Base-by-base conservation (phyloP, 2,329 filamentous ascomycete species). In the Sporothrix phasma region DNA sequence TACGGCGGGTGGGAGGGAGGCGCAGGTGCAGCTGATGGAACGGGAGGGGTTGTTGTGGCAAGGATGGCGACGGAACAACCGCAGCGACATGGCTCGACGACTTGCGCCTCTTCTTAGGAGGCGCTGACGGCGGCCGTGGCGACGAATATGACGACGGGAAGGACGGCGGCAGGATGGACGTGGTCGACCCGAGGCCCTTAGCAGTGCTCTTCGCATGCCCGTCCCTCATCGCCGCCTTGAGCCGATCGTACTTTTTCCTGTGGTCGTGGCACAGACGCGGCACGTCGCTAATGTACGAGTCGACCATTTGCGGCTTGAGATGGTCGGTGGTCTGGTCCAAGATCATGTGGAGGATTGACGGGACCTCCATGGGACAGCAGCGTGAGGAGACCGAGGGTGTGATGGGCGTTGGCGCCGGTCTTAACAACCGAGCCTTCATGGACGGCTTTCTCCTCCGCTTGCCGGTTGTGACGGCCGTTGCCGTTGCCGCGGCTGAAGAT, bases 311-410 rank as follows among this genome's bases (percentile, higher is more conserved):
- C 19, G 65, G 62, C 22, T 67, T 61, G 31, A 68, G 66, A n/a
- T 47, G 56, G 29, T 46, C 49, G 17, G 58, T 56, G 0, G 61
- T 66, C 10, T 45, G 39, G 37, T 69, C 66, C 2, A 68, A 62
- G 13, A 66, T 64, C 63, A 67, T 66, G n/a, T 65, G 65, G 7
- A 69, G 53, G 1, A 66, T 64, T 1, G 43, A 54, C 3, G 67
- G 67, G 39, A 69, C 67, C 5, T 69, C 66, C 10, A 60, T 61
- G 0, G 66, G 64, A 39, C 67, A 69, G 63, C 66, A 67, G 2
- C 66, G 65, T 5, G 56, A 10, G 41, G 56, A 39, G 19, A 39
- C 22, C 15, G 24, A n/a, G 17, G 56, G 37, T 13, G 56, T 45
- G 56, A 45, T 24, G 3, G 39, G 39, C 1, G 56, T 39, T 2